These are phyloP conservation scores for Penicillium verhagenii DNA, from an alignment of 495 filamentous ascomycete genomes.

Conservation along the genomic window DNA sequence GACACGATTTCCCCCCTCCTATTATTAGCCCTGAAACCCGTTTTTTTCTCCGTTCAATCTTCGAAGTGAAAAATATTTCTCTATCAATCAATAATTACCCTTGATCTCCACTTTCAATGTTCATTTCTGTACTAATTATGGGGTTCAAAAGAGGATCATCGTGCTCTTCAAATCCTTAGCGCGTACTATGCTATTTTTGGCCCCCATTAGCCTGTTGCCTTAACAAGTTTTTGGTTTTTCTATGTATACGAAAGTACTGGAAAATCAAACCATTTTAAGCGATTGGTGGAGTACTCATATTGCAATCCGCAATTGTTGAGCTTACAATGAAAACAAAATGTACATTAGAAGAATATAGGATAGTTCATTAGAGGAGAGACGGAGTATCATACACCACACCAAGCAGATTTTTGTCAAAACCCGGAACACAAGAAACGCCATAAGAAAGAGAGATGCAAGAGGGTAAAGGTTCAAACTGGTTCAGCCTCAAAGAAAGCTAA, in stretches of 20 bases:
- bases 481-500: conserved; percentile 14
- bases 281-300: not conserved
- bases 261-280: not conserved
- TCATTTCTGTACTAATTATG: not conserved
- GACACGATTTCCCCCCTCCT: not conserved
- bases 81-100: not conserved
- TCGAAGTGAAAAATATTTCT: not conserved
- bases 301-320: not conserved
- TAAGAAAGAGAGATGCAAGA: conserved; percentile 14
- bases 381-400: conserved; percentile 13
- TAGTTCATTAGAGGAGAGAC: conserved; percentile 16
- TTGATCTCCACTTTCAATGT: not conserved
- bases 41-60: not conserved
- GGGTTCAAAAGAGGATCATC: not conserved
- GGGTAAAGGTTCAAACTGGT: conserved; percentile 7
- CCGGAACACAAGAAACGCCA: conserved; percentile 12
- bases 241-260: too few relatives aligned
- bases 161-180: not conserved
- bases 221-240: too few relatives aligned
- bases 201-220: not conserved
- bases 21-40: not conserved
- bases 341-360: not conserved
- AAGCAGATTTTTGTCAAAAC: conserved; percentile 6
- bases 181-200: not conserved
- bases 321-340: not conserved